A percentile compares a stretch with the other conserved stretches of the same genome.
Evolutionary conservation across 108 stramenopile genomes (phyloP).

Genomic region (Epithemia pelagica): DNA sequence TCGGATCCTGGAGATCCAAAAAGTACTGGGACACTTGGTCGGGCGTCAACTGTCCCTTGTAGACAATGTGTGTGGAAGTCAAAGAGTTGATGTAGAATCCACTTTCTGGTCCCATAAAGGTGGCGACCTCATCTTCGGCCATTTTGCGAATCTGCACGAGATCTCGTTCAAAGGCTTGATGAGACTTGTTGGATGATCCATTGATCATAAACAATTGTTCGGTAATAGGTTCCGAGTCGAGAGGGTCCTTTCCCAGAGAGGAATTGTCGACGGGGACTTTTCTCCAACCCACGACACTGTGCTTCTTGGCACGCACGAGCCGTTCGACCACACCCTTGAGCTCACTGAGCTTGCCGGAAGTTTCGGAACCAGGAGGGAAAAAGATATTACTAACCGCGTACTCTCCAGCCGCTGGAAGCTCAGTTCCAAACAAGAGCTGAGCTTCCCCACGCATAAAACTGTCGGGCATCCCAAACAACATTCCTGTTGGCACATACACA

Average conservation of each 20-base stretch:
- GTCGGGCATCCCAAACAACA: conserved; percentile 93
- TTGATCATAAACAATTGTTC: conserved; percentile 78
- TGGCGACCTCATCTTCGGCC: conserved; percentile 74
- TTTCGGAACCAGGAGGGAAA: conserved; percentile 82
- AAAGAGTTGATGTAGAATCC: conserved; percentile 91
- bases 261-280: conserved; percentile 85
- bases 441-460: conserved; percentile 88
- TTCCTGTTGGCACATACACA: conserved; percentile 63
- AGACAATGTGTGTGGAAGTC: conserved; percentile 81
- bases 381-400: conserved; percentile 95
- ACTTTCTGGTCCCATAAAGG: conserved; percentile 72
- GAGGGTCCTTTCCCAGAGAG: conserved; percentile 85
- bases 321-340: conserved; percentile 83
- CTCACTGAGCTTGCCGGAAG: conserved; percentile 44
- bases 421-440: conserved; percentile 54
- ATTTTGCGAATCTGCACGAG: conserved; percentile 82
- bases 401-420: conserved; percentile 77
- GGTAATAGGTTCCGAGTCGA: conserved; percentile 86
- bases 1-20: conserved; percentile 78
- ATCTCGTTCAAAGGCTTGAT: conserved; percentile 82
- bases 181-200: conserved; percentile 19
- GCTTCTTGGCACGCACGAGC: conserved; percentile 63
- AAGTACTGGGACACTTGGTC: conserved; percentile 92
- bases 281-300: conserved; percentile 82
- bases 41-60: conserved; percentile 94